Conservation (phyloP, 768 basidiomycete species). For the Rickenella mellea region DNA sequence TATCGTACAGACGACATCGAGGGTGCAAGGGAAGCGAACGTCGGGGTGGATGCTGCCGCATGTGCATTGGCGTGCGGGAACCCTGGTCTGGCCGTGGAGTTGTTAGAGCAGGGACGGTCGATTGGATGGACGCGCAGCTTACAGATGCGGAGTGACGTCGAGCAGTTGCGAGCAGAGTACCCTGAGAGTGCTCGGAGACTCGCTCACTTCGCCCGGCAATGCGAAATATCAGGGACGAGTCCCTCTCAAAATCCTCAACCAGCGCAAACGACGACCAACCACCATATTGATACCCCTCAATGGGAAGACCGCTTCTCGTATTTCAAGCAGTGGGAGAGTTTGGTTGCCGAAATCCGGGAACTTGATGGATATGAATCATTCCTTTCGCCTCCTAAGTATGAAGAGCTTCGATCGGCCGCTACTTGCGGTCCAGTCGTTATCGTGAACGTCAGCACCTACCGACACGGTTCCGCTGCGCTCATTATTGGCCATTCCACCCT, state of each 20-base stretch:
- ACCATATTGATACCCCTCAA: background rate
- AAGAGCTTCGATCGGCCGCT: background rate
- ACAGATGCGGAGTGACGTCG: conserved; percentile 7
- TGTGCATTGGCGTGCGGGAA: background rate
- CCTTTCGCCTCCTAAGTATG: background rate
- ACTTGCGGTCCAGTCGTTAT: background rate
- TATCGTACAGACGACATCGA: background rate
- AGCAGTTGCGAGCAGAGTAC: background rate
- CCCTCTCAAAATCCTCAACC: too few relatives aligned
- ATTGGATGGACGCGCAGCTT: conserved; percentile 15
- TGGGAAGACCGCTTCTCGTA: background rate
- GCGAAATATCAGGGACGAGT: too few relatives aligned
- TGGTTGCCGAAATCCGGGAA: background rate
- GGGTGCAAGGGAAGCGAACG: background rate
- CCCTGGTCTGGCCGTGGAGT: conserved; percentile 12
- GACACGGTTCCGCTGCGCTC: background rate
- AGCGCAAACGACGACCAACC: too few relatives aligned
- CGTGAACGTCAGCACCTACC: background rate
- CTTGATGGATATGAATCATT: background rate
- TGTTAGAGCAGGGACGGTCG: conserved; percentile 15
- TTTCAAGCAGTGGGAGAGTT: background rate
- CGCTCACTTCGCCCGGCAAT: background rate
- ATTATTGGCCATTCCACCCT: background rate
- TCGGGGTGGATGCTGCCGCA: background rate
- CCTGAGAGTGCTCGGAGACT: background rate